Evolutionary conservation across 2,329 filamentous ascomycete genomes (phyloP).

Genomic region (Phaeophleospora eucalypticola): DNA sequence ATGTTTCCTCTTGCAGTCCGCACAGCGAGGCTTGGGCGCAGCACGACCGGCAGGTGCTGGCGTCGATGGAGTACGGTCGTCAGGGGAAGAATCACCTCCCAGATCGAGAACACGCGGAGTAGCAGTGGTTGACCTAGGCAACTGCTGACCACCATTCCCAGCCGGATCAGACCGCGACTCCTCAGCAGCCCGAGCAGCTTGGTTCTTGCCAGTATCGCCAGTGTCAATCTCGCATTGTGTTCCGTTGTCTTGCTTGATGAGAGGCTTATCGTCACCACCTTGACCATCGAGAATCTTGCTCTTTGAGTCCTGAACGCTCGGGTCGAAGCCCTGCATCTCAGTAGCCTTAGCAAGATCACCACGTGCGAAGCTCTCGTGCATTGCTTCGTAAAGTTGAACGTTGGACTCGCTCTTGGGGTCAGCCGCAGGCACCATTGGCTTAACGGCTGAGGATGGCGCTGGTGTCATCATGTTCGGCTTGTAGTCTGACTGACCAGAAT

Average conservation of each 20-base stretch:
- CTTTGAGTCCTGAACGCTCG: neutral
- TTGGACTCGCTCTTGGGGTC: neutral
- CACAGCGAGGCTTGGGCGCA: conserved; percentile 2
- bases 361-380: conserved; percentile 6
- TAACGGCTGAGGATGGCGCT: conserved; percentile 1
- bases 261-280: neutral
- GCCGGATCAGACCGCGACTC: neutral
- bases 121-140: neutral
- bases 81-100: neutral
- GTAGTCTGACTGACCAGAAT: neutral
- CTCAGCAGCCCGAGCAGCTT: neutral
- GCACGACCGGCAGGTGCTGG: neutral
- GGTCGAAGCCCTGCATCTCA: neutral
- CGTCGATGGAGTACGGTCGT: neutral
- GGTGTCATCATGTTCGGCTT: neutral
- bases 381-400: conserved; percentile 3
- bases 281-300: neutral
- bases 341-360: conserved; percentile 1
- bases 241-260: neutral
- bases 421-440: neutral
- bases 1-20: conserved; percentile 5
- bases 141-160: neutral
- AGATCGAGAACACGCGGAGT: neutral
- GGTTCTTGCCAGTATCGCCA: neutral
- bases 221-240: neutral